phyloP scores from a whole-genome alignment of 2,329 filamentous ascomycete species.

The Neopestalotiopsis clavispora region DNA sequence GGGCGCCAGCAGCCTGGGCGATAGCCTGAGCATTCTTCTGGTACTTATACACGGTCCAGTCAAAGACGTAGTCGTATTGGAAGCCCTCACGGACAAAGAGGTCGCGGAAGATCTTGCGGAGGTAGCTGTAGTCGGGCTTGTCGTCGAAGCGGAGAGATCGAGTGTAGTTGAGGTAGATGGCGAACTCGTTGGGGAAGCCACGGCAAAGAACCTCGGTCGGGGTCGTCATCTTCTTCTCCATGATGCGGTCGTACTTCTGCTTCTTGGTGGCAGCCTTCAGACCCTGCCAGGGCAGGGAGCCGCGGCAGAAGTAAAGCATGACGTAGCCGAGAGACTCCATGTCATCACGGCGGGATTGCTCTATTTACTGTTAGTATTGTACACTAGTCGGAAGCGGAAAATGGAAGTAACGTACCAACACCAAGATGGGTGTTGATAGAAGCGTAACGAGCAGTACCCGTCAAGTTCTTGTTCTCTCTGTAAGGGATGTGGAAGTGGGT shows the following conservation, averaged over 20 bases:
- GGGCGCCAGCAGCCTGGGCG: conserved; percentile 75
- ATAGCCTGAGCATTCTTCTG: conserved; percentile 98
- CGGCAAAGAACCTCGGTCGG: conserved; percentile 98
- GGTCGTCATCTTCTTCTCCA: conserved; percentile 99
- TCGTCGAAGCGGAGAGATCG: conserved; percentile 98
- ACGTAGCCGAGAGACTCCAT: conserved; percentile 99
- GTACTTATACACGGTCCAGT: conserved; percentile 99
- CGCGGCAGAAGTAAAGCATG: conserved; percentile 99
- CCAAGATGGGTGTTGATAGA: conserved; percentile 99
- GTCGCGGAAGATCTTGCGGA: conserved; percentile 99
- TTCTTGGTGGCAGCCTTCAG: conserved; percentile 99
- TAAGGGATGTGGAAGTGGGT: conserved; percentile 99
- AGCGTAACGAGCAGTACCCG: conserved; percentile 96
- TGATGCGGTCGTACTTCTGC: conserved; percentile 99
- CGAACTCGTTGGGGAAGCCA: conserved; percentile 98
- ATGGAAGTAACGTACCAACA: conserved; percentile 67
- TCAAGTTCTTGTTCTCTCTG: conserved; percentile 99
- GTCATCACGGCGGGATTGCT: conserved; percentile 98
- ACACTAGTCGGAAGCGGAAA: neutral
- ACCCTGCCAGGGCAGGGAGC: conserved; percentile 97
- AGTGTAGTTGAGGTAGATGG: conserved; percentile 99
- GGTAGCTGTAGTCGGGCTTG: conserved; percentile 99
- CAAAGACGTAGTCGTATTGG: conserved; percentile 99
- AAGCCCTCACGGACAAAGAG: conserved; percentile 98
- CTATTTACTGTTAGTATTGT: conserved; percentile 49